A percentile compares a stretch with the other conserved stretches of the same genome.
Conservation (phyloP, 2,329 filamentous ascomycete species). For the Fusarium sp. region DNA sequence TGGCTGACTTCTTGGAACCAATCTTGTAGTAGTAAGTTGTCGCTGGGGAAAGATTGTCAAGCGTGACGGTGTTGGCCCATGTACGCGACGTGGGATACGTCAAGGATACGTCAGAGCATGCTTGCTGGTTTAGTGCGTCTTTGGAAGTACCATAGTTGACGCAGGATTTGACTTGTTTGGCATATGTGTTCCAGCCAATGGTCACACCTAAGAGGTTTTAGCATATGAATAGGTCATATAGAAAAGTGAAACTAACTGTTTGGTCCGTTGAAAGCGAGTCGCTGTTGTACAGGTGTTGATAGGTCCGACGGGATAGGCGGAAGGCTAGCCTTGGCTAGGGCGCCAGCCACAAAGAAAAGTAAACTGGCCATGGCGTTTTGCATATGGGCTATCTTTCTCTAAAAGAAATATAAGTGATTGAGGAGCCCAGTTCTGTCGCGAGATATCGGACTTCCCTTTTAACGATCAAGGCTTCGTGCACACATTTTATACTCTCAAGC, state of each 20-base stretch:
- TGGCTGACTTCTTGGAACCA: neutral
- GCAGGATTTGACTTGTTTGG: conserved; percentile 14
- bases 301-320: conserved; percentile 10
- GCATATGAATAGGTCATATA: fast-evolving
- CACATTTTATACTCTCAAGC: neutral
- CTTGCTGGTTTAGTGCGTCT: conserved; percentile 5
- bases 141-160: conserved; percentile 17
- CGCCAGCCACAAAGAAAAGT: neutral
- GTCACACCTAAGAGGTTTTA: neutral
- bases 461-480: neutral
- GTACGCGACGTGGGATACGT: conserved; percentile 31
- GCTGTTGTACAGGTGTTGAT: conserved; percentile 27
- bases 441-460: fast-evolving
- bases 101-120: conserved; percentile 14
- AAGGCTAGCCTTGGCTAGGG: conserved; percentile 4
- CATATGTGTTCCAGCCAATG: conserved; percentile 25
- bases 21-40: conserved; percentile 27
- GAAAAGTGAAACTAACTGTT: neutral
- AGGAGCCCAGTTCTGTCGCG: fast-evolving
- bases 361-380: neutral
- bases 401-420: fast-evolving
- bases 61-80: conserved; percentile 15
- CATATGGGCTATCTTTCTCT: neutral
- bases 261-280: conserved; percentile 7
- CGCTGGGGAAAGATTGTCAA: conserved; percentile 2